Conservation (phyloP, 2,329 filamentous ascomycete species). For the Penicillium sp. region DNA sequence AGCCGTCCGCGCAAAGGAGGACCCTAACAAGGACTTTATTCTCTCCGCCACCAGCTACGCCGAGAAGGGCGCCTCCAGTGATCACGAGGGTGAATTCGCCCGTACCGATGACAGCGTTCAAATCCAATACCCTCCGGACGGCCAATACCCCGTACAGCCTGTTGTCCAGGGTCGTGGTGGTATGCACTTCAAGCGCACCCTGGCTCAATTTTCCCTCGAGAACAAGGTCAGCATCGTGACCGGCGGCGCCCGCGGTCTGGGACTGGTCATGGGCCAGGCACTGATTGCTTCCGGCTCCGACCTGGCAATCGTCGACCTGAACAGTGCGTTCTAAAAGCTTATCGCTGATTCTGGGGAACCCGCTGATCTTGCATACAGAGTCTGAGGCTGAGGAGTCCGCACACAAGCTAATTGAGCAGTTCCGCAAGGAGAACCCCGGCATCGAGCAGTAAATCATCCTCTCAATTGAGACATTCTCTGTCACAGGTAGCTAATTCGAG, state of each 20-base stretch:
- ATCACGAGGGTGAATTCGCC: conserved; percentile 64
- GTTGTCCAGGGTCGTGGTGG: conserved; percentile 73
- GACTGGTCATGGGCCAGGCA: conserved; percentile 88
- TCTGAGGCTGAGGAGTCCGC: conserved; percentile 79
- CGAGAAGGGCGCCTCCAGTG: conserved; percentile 27
- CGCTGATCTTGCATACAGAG: conserved; percentile 48
- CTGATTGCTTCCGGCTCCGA: conserved; percentile 84
- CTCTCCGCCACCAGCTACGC: conserved; percentile 30
- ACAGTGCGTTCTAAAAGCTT: conserved; percentile 56
- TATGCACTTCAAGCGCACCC: conserved; percentile 76
- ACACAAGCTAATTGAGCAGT: conserved; percentile 65
- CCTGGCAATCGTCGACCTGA: conserved; percentile 88
- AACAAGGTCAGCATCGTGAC: conserved; percentile 80
- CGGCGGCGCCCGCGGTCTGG: conserved; percentile 81
- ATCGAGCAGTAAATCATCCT: conserved; percentile 54
- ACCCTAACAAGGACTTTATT: conserved; percentile 25
- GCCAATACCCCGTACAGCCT: conserved; percentile 64
- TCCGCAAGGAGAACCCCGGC: conserved; percentile 73
- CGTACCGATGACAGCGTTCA: conserved; percentile 74
- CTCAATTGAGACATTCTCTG: not conserved
- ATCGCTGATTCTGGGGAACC: not conserved
- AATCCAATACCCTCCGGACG: conserved; percentile 72
- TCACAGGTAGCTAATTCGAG: not conserved
- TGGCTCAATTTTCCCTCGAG: conserved; percentile 81
- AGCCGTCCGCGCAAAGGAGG: conserved; percentile 21